phyloP scores from a whole-genome alignment of 805 yeast genomes.

The Ogataea angusta region DNA sequence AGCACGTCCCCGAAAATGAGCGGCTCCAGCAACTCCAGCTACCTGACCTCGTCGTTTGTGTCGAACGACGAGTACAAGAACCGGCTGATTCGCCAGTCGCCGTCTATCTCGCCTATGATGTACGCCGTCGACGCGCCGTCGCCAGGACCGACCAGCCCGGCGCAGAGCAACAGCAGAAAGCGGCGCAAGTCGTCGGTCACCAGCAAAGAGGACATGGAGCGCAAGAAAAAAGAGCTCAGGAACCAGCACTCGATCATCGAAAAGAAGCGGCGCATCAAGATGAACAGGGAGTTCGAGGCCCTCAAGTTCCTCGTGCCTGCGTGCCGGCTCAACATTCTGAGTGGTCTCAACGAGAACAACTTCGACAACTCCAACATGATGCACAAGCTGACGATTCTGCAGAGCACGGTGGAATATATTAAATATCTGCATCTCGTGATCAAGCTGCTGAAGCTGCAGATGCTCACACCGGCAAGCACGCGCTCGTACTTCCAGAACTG shows the following conservation, averaged over 20 bases:
- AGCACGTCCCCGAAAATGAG: slow-evolving; percentile 7
- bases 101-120: slow-evolving; percentile 34
- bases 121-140: slow-evolving; percentile 15
- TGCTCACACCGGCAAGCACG: slow-evolving; percentile 29
- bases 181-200: slow-evolving; percentile 28
- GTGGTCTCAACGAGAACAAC: slow-evolving; percentile 26
- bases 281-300: slow-evolving; percentile 81
- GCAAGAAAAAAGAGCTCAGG: slow-evolving; percentile 46
- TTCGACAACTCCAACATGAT: slow-evolving; percentile 39
- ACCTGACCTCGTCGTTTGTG: slow-evolving; percentile 31
- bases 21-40: slow-evolving; percentile 21
- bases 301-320: slow-evolving; percentile 76
- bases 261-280: slow-evolving; percentile 71
- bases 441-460: slow-evolving; percentile 46
- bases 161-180: slow-evolving; percentile 11
- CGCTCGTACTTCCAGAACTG: slow-evolving; percentile 27
- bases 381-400: slow-evolving; percentile 77
- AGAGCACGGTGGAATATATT: slow-evolving; percentile 80
- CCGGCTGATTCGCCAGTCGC: slow-evolving; percentile 26
- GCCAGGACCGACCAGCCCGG: slow-evolving; percentile 12
- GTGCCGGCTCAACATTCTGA: slow-evolving; percentile 50
- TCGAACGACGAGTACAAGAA: slow-evolving; percentile 28
- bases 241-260: slow-evolving; percentile 75
- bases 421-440: slow-evolving; percentile 62
- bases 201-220: slow-evolving; percentile 34